These are phyloP conservation scores for Trichophyton mentagrophytes DNA, from an alignment of 2,329 filamentous ascomycete species.

Conservation along the genomic window DNA sequence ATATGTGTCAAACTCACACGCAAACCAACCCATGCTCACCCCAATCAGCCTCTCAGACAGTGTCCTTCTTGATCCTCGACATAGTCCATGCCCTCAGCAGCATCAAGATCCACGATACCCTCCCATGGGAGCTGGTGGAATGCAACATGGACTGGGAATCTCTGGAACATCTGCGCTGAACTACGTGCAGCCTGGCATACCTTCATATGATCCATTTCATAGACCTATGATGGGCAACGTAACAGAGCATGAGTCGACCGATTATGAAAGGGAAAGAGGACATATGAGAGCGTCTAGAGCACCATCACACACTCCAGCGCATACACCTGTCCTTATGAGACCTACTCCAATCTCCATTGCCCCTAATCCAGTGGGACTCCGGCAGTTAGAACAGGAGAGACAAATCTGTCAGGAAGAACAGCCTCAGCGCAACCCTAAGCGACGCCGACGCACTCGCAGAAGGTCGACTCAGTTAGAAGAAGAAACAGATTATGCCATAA, in stretches of 20 bases:
- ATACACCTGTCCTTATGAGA: slow-evolving; percentile 3
- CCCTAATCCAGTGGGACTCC: slow-evolving; percentile 29
- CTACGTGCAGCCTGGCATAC: slow-evolving; percentile 21
- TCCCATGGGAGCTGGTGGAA: slow-evolving; percentile 18
- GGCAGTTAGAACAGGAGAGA: slow-evolving; percentile 27
- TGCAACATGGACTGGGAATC: slow-evolving; percentile 28
- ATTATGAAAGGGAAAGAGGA: slow-evolving; percentile 18
- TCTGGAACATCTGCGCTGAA: slow-evolving; percentile 20
- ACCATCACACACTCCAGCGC: slow-evolving; percentile 14
- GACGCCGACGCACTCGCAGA: slow-evolving; percentile 14
- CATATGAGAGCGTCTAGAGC: slow-evolving; percentile 15
- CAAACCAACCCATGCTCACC: slow-evolving; percentile 22
- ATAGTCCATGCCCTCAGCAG: slow-evolving; percentile 26
- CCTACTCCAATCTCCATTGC: slow-evolving; percentile 24
- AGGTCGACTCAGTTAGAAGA: slow-evolving; percentile 26
- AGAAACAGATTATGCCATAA: slow-evolving; percentile 29
- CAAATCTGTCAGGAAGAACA: slow-evolving; percentile 19
- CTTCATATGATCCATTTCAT: slow-evolving; percentile 14
- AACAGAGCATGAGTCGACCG: slow-evolving; percentile 18
- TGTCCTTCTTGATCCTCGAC: slow-evolving; percentile 20
- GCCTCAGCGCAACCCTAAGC: slow-evolving; percentile 17
- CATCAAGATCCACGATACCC: slow-evolving; percentile 28
- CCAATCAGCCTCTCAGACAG: slow-evolving; percentile 29
- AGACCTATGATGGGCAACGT: slow-evolving; percentile 1
- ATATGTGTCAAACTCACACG: slow-evolving; percentile 24